Evolutionary conservation across 441 rosid genomes (phyloP), one percentile per base, ranked within the genome.

Genomic region (Geranium incanum): DNA sequence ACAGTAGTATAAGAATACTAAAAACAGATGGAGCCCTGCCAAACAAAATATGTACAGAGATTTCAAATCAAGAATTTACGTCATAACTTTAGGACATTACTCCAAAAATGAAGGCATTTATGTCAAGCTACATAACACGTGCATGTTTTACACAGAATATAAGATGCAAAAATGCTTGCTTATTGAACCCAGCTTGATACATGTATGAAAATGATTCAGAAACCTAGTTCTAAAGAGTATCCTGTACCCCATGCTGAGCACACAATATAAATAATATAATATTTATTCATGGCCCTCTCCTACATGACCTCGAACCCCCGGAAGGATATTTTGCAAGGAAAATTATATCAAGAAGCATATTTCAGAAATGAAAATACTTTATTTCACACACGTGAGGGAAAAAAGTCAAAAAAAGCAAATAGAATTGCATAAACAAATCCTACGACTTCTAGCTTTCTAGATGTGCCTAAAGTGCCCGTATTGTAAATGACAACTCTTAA

Each of bases 21-120:
- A 94, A 91, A 81, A 91, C 86, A 67, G 93, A 87, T 70, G 98
- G 88, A 77, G 94, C 90, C 98, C 98, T 91, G 85, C 76, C 78
- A 82, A 72, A 75, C 39, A 75, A 33, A 38, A 50, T 50, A 67
- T 39, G 28, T 57, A 66, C 3, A 21, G 33, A 38, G 8, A 36
- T 15, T 68, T 60, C 0, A 3, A 15, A 73, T 67, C 36, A 43
- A 62, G 5, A 59, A 23, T 28, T 16, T 55, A 28, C 12, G 19
- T n/a, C 62, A 55, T 3, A 5, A 50, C 18, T 50, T 12, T 28
- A 39, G 13, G 8, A 41, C 48, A 68, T 5, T 43, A 65, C 11
- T 33, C 66, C 15, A 59, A n/a, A n/a, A 69, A 7, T 28, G 48
- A 1, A 37, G 23, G 38, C 57, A 48, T 64, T 11, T 64, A 71